Base-by-base conservation (phyloP, 257 asterid genomes). In the Salvia splendens region DNA sequence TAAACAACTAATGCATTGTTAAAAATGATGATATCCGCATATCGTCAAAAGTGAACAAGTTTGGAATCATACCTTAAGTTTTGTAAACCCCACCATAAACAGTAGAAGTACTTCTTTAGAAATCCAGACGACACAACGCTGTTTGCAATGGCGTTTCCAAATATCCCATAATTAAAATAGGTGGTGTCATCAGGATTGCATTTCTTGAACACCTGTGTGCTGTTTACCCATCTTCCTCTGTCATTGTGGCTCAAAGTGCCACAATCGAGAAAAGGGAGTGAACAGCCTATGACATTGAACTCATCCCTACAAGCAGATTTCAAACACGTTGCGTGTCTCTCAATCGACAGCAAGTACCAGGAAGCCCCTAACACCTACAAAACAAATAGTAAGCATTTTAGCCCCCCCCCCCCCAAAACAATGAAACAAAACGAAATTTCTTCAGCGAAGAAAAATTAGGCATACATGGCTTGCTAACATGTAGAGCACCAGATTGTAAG, bases 31-130 rank as follows among this genome's bases (percentile, higher is more conserved):
- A 24, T 24, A 24, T 1, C 30, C 30, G 1, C 30, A 24, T 24
- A 24, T 24, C 2, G 41, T 54, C 40, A 54, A 54, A 52, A 1
- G 38, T 20, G 24, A 52, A 52, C 35, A 17, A 9, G 59, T 24
- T 24, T 24, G 30, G 30, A 24, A 54, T 35, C 61, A 60, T 80
- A 90, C 96, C 97, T 91, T 36, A 91, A 75, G 71, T 88, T 88
- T 57, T 88, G 96, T 52, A 91, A 80, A 51, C 97, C 97, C 97
- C 97, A 91, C 97, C 97, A 91, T 63, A 91, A 80, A 48, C 97
- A 86, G 75, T 91, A 91, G 71, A 91, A 85, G 81, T 86, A 91
- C 85, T 91, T 91, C 62, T 84, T 87, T 14, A 86, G 64, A 68
- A 91, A 88, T 20, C 54, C 17, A 53, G 92, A 77, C 0, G 97